Evolutionary conservation across 768 basidiomycete genomes (phyloP).

Genomic region (Hysterangium stoloniferum): DNA sequence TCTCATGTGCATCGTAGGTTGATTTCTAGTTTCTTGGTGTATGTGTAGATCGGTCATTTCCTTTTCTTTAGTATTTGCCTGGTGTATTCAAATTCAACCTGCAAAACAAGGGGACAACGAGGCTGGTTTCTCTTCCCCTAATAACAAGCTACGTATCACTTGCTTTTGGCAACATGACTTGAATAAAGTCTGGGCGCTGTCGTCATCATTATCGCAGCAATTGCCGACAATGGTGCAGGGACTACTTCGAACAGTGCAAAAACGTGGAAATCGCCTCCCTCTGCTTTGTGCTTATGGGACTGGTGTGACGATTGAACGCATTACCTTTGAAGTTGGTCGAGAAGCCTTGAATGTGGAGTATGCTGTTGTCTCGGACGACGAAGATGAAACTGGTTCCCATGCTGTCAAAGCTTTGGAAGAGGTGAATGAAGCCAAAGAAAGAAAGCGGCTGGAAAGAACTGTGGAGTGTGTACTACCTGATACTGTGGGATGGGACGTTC

Average conservation of each 20-base stretch:
- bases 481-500: slow-evolving; percentile 80
- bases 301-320: slow-evolving; percentile 71
- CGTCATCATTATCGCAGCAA: slow-evolving; percentile 63
- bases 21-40: slow-evolving; percentile 11
- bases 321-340: slow-evolving; percentile 74
- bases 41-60: slow-evolving; percentile 8
- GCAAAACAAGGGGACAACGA: slow-evolving; percentile 25
- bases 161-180: slow-evolving; percentile 97
- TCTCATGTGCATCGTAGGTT: slow-evolving; percentile 70
- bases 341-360: slow-evolving; percentile 81
- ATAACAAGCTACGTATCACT: slow-evolving; percentile 60
- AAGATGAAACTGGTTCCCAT: slow-evolving; percentile 32
- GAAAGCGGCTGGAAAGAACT: slow-evolving; percentile 61
- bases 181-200: slow-evolving; percentile 76
- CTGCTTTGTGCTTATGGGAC: slow-evolving; percentile 71
- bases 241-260: slow-evolving; percentile 71
- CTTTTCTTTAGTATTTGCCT: slow-evolving; percentile 61
- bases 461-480: slow-evolving; percentile 77
- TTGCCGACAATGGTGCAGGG: slow-evolving; percentile 81
- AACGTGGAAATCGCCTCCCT: slow-evolving; percentile 68
- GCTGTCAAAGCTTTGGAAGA: slow-evolving; percentile 48
- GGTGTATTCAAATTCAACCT: slow-evolving; percentile 75
- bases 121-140: slow-evolving; percentile 14
- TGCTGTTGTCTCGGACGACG: slow-evolving; percentile 70
- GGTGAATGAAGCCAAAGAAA: slow-evolving; percentile 55